Base-by-base conservation (phyloP, 176 grass and related monocot genomes). In the Zizania latifolia region DNA sequence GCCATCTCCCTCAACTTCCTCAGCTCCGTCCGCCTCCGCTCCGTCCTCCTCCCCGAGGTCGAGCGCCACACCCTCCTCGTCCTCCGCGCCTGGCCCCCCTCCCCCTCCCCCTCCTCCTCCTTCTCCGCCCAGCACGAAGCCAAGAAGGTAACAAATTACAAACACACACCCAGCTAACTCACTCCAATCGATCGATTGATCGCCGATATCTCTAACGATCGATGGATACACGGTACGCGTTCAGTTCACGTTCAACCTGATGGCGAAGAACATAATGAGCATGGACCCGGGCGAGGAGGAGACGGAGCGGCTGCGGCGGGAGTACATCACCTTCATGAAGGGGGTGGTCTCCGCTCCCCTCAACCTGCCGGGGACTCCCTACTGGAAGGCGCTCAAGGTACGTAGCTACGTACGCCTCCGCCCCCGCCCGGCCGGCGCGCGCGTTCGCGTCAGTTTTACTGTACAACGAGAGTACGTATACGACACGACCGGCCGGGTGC, bases 321-420 rank as follows among this genome's bases (percentile, higher is more conserved):
- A 94, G 82, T 94, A 94, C 85, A 92, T 94, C 86, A 92, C 95
- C 45, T 92, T 98, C 95, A 98, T 98, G 95, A 98, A 94, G 66
- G 95, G 95, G 7, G 86, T 98, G 2, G 86, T 98, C 6, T 94
- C 95, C 30, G 78, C 89, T 62, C 95, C 95, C 27, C 83, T 98
- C 17, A 98, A 98, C 77, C 90, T 98, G 57, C 95, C 95, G 8
- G 95, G 95, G 37, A 98, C 91, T 43, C 31, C 95, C 6, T 98
- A 98, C 78, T 84, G 89, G 86, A 98, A 92, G 77, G 95, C 95
- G 81, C 81, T 94, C 48, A 98, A 90, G 85, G 93, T 92, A 81
- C 10, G 58, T 82, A 60, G n/a, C n/a, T n/a, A n/a, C n/a, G n/a
- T n/a, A n/a, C n/a, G n/a, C n/a, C n/a, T n/a, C n/a, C n/a, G n/a